A percentile compares a stretch with the other conserved stretches of the same genome.
Evolutionary conservation across 2,329 filamentous ascomycete species (phyloP).

Genomic region (Knufia fluminis): DNA sequence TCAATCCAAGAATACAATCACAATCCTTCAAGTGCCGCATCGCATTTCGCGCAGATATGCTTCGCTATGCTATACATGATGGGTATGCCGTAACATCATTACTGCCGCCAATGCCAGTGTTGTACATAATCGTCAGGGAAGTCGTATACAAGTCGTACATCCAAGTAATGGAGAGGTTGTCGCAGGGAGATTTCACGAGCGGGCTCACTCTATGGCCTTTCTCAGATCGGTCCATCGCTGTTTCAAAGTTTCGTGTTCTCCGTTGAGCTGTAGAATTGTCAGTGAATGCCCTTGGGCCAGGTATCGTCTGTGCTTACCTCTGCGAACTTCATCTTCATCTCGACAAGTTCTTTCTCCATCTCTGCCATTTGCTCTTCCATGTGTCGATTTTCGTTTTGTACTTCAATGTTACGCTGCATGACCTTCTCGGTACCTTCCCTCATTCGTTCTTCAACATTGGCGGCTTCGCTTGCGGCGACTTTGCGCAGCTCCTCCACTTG

Average conservation of each 20-base stretch:
- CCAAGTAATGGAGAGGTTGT: neutral
- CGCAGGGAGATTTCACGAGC: neutral
- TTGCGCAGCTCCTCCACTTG: conserved; percentile 77
- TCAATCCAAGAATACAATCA: conserved; percentile 6
- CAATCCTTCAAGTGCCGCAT: neutral
- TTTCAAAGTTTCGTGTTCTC: conserved; percentile 58
- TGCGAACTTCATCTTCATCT: conserved; percentile 89
- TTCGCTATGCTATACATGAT: conserved; percentile 4
- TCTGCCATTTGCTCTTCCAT: conserved; percentile 85
- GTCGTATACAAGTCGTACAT: neutral
- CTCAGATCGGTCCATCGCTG: conserved; percentile 69
- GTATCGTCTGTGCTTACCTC: conserved; percentile 58
- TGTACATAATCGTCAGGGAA: conserved; percentile 5
- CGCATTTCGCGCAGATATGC: neutral
- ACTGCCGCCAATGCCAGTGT: neutral
- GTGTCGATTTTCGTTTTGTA: conserved; percentile 83
- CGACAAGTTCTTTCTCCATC: conserved; percentile 84
- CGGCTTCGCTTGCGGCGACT: conserved; percentile 81
- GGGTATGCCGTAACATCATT: conserved; percentile 7
- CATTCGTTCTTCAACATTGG: conserved; percentile 74
- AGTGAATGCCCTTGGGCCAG: conserved; percentile 13
- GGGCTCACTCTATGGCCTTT: conserved; percentile 41
- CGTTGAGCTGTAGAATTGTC: conserved; percentile 50
- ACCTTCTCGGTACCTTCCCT: conserved; percentile 80
- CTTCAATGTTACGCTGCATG: conserved; percentile 84